A percentile compares a stretch with the other conserved stretches of the same genome.
Evolutionary conservation across 2,329 filamentous ascomycete species (phyloP).

Genomic region (Penicillium olsonii): DNA sequence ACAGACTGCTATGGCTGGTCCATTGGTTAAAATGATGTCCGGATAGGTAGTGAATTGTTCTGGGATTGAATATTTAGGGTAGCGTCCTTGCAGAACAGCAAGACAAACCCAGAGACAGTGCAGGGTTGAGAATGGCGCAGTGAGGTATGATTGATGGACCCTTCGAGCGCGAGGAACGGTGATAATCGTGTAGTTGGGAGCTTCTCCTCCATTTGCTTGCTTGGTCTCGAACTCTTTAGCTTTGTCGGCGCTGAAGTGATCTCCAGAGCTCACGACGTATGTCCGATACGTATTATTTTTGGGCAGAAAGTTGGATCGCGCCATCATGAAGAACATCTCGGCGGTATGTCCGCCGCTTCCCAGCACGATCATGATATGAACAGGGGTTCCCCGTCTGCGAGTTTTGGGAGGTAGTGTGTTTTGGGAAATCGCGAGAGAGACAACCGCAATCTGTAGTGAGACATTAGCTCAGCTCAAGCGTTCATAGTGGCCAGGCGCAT

Average conservation of each 20-base stretch:
- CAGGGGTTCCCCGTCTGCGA: constrained; percentile 36
- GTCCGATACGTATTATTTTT: constrained; percentile 66
- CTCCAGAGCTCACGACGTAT: constrained; percentile 78
- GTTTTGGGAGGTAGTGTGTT: constrained; percentile 31
- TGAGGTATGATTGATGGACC: constrained; percentile 78
- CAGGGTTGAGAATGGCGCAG: constrained; percentile 69
- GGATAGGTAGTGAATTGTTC: constrained; percentile 53
- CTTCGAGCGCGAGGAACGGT: constrained; percentile 73
- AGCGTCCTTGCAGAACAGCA: constrained; percentile 51
- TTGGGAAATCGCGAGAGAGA: constrained; percentile 32
- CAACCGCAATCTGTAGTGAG: constrained; percentile 28
- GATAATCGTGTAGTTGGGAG: constrained; percentile 58
- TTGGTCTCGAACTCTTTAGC: constrained; percentile 64
- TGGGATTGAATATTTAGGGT: constrained; percentile 35
- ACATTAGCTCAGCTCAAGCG: constrained; percentile 13
- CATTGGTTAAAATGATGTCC: constrained; percentile 80
- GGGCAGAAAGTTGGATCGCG: constrained; percentile 53
- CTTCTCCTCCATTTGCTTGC: constrained; percentile 16
- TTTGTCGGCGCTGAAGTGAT: constrained; percentile 67
- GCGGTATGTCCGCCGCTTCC: constrained; percentile 93
- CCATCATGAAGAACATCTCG: constrained; percentile 88
- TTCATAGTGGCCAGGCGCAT: background rate
- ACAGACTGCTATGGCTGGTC: constrained; percentile 83
- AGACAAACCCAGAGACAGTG: constrained; percentile 66
- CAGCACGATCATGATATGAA: constrained; percentile 76